phyloP scores from a whole-genome alignment of 2,329 filamentous ascomycete genomes.

The Diaporthe citrichinensis region DNA sequence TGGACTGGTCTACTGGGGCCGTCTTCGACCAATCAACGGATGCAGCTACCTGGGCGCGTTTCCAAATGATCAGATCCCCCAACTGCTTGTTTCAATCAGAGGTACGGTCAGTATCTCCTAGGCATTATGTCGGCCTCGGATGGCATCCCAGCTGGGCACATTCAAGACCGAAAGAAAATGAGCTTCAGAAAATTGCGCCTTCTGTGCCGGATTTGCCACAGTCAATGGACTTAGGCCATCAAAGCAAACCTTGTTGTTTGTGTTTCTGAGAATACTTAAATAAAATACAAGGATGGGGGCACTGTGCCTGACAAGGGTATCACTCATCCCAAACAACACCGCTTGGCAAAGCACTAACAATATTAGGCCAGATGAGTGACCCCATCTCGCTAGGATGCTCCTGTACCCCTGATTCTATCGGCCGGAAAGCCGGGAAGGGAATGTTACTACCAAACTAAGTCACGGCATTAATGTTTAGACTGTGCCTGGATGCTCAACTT shows the following conservation, averaged over 20 bases:
- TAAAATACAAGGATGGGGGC: neutral
- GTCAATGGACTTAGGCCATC: too few relatives aligned
- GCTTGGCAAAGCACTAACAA: conserved; percentile 18
- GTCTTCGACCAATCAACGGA: neutral
- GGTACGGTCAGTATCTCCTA: neutral
- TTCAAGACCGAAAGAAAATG: neutral
- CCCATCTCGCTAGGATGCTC: neutral
- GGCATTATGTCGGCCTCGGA: neutral
- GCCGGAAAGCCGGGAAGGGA: neutral
- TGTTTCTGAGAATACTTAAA: neutral
- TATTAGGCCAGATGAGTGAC: neutral
- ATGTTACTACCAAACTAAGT: neutral
- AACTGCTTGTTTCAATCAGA: conserved; percentile 9
- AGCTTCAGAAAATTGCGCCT: neutral
- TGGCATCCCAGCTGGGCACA: neutral
- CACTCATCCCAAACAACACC: neutral
- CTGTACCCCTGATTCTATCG: neutral
- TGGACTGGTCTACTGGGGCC: neutral
- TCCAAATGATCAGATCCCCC: neutral
- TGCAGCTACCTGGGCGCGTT: neutral
- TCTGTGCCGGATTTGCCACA: neutral
- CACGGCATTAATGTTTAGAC: too few relatives aligned
- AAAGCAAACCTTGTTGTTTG: too few relatives aligned
- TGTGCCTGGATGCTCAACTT: neutral
- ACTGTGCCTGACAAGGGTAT: neutral